Evolutionary conservation across 2,329 filamentous ascomycete genomes (phyloP).

Genomic region (Hypoxylon sp.): DNA sequence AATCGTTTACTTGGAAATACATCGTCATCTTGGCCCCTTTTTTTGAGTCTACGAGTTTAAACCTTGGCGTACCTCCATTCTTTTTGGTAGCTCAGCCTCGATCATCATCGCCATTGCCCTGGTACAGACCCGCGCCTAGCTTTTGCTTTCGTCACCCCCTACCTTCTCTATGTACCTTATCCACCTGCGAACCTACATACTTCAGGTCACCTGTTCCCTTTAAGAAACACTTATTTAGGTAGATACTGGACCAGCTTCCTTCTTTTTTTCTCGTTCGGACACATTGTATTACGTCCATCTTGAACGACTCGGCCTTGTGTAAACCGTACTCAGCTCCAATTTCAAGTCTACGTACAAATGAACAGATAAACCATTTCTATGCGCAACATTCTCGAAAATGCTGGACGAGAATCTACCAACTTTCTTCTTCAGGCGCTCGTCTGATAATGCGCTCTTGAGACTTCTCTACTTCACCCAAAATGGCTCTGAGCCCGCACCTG

Average conservation of each 20-base stretch:
- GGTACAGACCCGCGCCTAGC: constrained; percentile 30
- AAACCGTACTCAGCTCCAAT: constrained; percentile 10
- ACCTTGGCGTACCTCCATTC: constrained; percentile 32
- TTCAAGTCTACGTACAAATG: constrained; percentile 23
- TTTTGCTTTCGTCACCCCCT: constrained; percentile 34
- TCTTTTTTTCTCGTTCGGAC: constrained; percentile 13
- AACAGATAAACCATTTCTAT: constrained; percentile 18
- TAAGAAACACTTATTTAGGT: constrained; percentile 33
- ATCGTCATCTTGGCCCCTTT: constrained; percentile 13
- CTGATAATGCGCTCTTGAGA: constrained; percentile 69
- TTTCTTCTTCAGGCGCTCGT: constrained; percentile 68
- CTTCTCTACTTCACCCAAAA: constrained; percentile 75
- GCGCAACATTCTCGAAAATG: constrained; percentile 66
- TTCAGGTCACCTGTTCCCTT: constrained; percentile 35
- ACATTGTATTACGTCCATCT: constrained; percentile 9
- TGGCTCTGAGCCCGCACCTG: constrained; percentile 83
- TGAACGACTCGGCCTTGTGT: constrained; percentile 1
- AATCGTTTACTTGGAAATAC: constrained; percentile 12
- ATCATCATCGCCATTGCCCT: constrained; percentile 22
- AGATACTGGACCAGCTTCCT: constrained; percentile 8
- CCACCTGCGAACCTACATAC: constrained; percentile 16
- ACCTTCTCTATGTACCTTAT: not conserved
- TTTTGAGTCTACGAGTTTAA: constrained; percentile 12
- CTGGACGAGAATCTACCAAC: constrained; percentile 94
- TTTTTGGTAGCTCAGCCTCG: constrained; percentile 41